Conservation (phyloP, 2,329 filamentous ascomycete species). For the Cadophora sp. region DNA sequence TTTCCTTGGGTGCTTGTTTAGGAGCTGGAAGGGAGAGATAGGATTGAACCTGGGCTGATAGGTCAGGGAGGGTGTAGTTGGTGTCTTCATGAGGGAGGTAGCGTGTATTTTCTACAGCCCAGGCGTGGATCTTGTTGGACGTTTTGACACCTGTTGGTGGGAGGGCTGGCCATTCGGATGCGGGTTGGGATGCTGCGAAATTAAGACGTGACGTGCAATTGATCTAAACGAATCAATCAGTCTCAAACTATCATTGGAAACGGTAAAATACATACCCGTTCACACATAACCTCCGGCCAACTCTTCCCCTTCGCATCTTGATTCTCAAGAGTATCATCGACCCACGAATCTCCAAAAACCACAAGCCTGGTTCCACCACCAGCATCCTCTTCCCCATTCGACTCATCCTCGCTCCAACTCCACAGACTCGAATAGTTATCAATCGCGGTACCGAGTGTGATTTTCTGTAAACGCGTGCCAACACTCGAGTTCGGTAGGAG, state of each 20-base stretch:
- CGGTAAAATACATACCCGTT: conserved; percentile 37
- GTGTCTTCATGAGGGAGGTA: conserved; percentile 9
- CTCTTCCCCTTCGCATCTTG: conserved; percentile 35
- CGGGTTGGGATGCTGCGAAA: conserved; percentile 39
- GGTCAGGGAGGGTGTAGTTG: conserved; percentile 36
- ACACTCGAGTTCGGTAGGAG: conserved; percentile 32
- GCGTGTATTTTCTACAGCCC: conserved; percentile 12
- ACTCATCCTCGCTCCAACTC: conserved; percentile 30
- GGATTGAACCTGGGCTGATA: conserved; percentile 38
- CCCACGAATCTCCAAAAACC: conserved; percentile 44
- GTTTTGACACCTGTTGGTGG: conserved; percentile 38
- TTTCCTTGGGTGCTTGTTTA: conserved; percentile 27
- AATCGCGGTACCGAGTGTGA: conserved; percentile 30
- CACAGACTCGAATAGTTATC: conserved; percentile 33
- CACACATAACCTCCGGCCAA: conserved; percentile 41
- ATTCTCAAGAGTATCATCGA: conserved; percentile 34
- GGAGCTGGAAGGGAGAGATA: conserved; percentile 37
- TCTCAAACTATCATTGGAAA: neutral
- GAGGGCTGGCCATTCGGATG: conserved; percentile 28
- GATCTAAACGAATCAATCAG: conserved; percentile 32
- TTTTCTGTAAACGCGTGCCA: conserved; percentile 34
- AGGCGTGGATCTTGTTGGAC: conserved; percentile 35
- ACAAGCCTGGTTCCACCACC: conserved; percentile 37
- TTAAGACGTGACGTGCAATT: conserved; percentile 40
- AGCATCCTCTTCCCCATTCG: conserved; percentile 15